Base-by-base conservation (phyloP, 2,329 filamentous ascomycete species). In the Botrytis aclada region DNA sequence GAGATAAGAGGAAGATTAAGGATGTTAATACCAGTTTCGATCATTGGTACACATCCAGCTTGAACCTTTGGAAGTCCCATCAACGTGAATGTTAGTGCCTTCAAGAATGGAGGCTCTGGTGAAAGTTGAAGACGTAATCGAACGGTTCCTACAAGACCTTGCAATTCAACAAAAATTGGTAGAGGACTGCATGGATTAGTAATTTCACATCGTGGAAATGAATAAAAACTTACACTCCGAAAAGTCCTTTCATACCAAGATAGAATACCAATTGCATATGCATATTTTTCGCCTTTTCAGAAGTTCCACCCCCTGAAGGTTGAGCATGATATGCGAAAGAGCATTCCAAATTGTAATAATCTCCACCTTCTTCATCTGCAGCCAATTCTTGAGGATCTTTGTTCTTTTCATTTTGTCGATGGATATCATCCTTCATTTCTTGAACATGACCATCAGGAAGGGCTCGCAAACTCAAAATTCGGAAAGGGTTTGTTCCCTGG, bases 251-350 rank as follows among this genome's bases (percentile, higher is more conserved):
- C 9, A 80, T 74, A 39, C 96, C 96, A 1, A 98, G 87, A 76
- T 98, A 98, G 81, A 99, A 98, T 14, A 98, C 89, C 22, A 98
- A 83, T 79, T 97, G 92, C 94, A 98, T 97, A 79, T 97, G 95
- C 93, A 98, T 97, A 81, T 98, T 98, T 77, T 92, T 89, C 9
- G 94, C 94, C 82, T 95, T 96, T 63, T 93, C 92, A 3, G 93
- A 92, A 22, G 94, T 87, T 65, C 90, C 88, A 73, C 86, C 85
- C 8, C 88, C 87, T 3, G 88, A 91, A 20, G 94, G 94, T 80
- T 91, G 90, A 16, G 95, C 93, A 79, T 98, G 94, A 81, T 98
- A 98, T 1, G 95, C 95, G 79, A 98, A 91, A 0, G 94, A 93
- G 39, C 93, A 91, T 81, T 98, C 95, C 66, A 98, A 86, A 78